Base-by-base conservation (phyloP, 2,329 filamentous ascomycete species). In the Penicillium sclerotigenum region DNA sequence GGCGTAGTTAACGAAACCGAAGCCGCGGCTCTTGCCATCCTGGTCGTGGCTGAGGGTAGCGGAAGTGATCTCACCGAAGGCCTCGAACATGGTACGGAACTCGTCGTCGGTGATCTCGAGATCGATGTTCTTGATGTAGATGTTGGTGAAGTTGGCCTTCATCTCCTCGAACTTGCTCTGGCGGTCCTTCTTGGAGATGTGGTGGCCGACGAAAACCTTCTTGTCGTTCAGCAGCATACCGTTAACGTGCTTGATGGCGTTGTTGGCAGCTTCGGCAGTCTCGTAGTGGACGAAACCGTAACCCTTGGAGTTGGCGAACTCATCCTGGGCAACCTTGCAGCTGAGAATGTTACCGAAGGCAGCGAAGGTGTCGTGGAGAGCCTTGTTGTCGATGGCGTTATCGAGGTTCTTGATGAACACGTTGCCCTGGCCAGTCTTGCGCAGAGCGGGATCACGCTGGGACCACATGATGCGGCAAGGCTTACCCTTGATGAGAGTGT, bases 401-500 rank as follows among this genome's bases (percentile, higher is more conserved):
- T 99, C 94, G 65, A 99, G 84, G 82, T 99, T 99, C 88, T 99
- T 99, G 86, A 99, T 99, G 85, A 99, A 99, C 70, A 99, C 93
- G 75, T 99, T 99, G 77, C 94, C 94, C 81, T 97, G 91, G 66
- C 94, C 94, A 68, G 91, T 99, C 88, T 99, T 99, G 82, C 94
- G 94, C 70, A 99, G 87, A 75, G 93, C 93, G 65, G 94, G 94
- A 79, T 99, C 94, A 77, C 94, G 94, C 85, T 99, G 94, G 65
- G 94, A 99, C 94, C 94, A 99, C 94, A 99, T 99, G 81, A 99
- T 99, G 73, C 94, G 93, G 89, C 94, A 99, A 59, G 94, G 93
- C 74, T 90, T 91, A 71, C 92, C 92, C 86, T 97, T 97, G 83
- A 99, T 97, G 70, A 97, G 83, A 63, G 94, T 99, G 84, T 99